Conservation (phyloP, 352 stramenopile genomes). For the Globisporangium spinosum region DNA sequence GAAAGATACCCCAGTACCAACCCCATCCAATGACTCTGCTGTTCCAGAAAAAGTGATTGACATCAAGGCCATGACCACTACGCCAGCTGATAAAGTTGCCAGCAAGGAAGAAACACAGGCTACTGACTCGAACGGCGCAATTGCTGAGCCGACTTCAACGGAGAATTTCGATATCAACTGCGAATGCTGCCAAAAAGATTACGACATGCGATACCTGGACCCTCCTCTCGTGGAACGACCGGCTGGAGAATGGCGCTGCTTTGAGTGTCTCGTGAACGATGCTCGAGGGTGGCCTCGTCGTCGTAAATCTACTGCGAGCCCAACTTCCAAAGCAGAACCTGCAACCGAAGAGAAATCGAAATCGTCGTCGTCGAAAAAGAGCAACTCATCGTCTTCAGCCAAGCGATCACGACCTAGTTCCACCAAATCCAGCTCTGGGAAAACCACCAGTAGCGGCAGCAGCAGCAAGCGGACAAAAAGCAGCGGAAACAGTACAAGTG, state of each 20-base stretch:
- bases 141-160: neutral
- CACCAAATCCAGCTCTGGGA: conserved; percentile 43
- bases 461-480: conserved; percentile 41
- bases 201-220: conserved; percentile 84
- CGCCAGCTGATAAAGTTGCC: conserved; percentile 12
- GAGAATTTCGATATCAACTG: conserved; percentile 81
- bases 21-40: neutral
- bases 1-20: neutral
- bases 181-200: conserved; percentile 69
- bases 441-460: conserved; percentile 27
- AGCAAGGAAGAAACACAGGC: conserved; percentile 5
- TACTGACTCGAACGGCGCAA: neutral
- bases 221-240: conserved; percentile 73
- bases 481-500: conserved; percentile 48
- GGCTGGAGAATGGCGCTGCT: conserved; percentile 78
- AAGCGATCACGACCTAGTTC: conserved; percentile 33
- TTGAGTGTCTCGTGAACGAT: conserved; percentile 87
- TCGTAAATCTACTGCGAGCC: conserved; percentile 29
- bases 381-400: conserved; percentile 36
- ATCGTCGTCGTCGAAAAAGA: conserved; percentile 26
- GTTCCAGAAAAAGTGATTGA: conserved; percentile 5
- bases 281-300: conserved; percentile 74
- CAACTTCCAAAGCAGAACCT: conserved; percentile 19
- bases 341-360: conserved; percentile 11
- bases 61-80: conserved; percentile 18